Evolutionary conservation across 345 rosid species (phyloP), one percentile per base, ranked within the genome.

Genomic region (Toxicodendron radicans): DNA sequence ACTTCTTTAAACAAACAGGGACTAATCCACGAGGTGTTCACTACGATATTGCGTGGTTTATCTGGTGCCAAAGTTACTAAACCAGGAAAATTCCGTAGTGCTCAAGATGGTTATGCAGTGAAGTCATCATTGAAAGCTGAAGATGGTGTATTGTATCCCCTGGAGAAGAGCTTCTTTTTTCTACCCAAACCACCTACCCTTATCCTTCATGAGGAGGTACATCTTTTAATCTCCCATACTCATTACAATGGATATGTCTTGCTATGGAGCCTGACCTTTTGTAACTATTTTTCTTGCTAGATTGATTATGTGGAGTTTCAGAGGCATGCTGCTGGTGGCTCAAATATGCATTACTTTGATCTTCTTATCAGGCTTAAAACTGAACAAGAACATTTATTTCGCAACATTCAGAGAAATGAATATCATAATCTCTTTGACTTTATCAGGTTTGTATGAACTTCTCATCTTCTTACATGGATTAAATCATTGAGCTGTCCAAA

Each of bases 291-390:
- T 45, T 61, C n/a, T 48, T 79, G 45, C 68, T 69, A 95, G 99
- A 95, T 95, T 85, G 91, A 90, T 76, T 90, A 87, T 80, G 94
- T 95, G 85, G 99, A 95, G 79, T 95, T 93, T 83, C 93, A 95
- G 90, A 95, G 99, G 84, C 99, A 95, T 82, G 84, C 95, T 82
- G 97, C 99, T 63, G 99, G 99, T 80, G 97, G 98, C 38, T 91
- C 99, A 70, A 95, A 93, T 78, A 95, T 95, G 99, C 99, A 95
- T 76, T 95, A 95, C 85, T 95, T 95, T 58, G 98, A 95, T 86
- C 97, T 95, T 79, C 92, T 88, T 71, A 86, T 93, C 78, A 93
- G 88, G 85, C 84, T 95, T 48, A 93, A 92, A 84, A 90, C 91
- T 24, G 99, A 95, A 78, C 98, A 95, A 81, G 99, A 95, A 57